phyloP scores from a whole-genome alignment of 2,329 filamentous ascomycete species.

The Microsporum audouinii region DNA sequence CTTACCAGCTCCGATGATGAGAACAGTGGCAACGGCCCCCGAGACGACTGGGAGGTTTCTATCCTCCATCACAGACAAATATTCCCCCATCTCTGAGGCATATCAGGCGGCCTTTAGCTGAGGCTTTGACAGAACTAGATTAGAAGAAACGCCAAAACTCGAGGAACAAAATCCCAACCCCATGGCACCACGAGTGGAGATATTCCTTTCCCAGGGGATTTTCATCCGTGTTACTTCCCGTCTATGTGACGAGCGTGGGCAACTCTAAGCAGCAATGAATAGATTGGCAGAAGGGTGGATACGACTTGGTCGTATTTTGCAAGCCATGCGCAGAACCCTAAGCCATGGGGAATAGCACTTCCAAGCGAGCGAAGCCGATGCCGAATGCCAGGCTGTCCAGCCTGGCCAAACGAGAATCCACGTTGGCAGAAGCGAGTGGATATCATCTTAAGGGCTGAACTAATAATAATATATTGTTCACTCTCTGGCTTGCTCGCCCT shows the following conservation, averaged over 20 bases:
- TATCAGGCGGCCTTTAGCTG: neutral
- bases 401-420: neutral
- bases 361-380: neutral
- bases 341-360: neutral
- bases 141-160: neutral
- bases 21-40: neutral
- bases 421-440: neutral
- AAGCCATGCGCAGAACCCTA: neutral
- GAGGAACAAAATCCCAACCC: neutral
- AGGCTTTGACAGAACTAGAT: neutral
- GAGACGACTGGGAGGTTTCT: neutral
- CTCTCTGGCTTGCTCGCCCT: neutral
- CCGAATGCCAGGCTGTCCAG: neutral
- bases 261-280: neutral
- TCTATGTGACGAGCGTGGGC: neutral
- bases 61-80: neutral
- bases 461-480: neutral
- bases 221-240: neutral
- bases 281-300: neutral
- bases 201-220: neutral
- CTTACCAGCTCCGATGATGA: conserved; percentile 6
- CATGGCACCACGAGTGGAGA: neutral
- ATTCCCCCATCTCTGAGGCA: neutral
- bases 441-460: neutral
- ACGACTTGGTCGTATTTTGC: neutral